Evolutionary conservation across 768 basidiomycete genomes (phyloP).

Genomic region (Mycena belliarum): DNA sequence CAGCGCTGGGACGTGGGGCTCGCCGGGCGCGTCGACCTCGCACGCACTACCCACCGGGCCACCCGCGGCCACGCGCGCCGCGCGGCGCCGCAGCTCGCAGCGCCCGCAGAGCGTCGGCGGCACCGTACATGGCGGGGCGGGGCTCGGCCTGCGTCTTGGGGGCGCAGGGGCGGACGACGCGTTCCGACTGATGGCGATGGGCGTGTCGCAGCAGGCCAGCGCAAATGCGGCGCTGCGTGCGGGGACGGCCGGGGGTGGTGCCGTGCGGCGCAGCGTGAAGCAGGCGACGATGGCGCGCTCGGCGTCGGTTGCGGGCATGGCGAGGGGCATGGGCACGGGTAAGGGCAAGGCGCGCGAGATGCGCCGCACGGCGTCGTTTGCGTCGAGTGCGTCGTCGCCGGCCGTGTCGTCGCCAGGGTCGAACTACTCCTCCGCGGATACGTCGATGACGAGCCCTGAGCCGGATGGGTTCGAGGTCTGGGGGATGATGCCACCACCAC

Average conservation of each 20-base stretch:
- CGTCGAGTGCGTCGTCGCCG: neutral
- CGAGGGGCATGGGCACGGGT: neutral
- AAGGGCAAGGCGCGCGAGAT: conserved; percentile 13
- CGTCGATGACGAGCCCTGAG: conserved; percentile 13
- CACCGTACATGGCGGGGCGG: too few relatives aligned
- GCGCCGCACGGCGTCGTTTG: neutral
- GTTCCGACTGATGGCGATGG: neutral
- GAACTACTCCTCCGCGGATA: conserved; percentile 5
- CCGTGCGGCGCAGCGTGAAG: conserved; percentile 3
- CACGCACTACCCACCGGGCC: neutral
- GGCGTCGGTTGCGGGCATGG: too few relatives aligned
- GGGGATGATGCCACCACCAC: conserved; percentile 19
- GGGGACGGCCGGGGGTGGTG: neutral
- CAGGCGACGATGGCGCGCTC: conserved; percentile 2
- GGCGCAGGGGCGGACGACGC: neutral
- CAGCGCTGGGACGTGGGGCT: neutral
- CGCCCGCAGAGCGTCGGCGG: neutral
- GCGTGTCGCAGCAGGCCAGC: conserved; percentile 14
- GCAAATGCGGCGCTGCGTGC: conserved; percentile 14
- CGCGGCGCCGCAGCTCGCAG: neutral
- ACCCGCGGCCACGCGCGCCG: neutral
- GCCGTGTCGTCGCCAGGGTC: neutral
- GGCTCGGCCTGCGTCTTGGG: neutral
- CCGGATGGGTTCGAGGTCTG: neutral
- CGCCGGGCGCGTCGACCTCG: neutral